Base-by-base conservation (phyloP, 306 rosid genomes). In the Glycine latifolia region DNA sequence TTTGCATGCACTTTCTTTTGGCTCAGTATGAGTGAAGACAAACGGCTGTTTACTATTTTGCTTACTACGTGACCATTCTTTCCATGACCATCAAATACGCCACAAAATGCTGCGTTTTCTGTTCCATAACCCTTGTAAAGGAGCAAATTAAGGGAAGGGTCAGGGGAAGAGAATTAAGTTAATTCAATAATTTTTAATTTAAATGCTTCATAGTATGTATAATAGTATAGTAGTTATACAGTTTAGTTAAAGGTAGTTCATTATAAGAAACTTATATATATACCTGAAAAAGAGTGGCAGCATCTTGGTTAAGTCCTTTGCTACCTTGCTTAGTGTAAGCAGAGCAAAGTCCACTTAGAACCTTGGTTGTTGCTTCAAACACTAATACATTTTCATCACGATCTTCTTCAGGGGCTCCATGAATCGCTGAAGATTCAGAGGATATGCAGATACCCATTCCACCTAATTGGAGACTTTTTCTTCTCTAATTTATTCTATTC, bases 41-140 rank as follows among this genome's bases (percentile, higher is more conserved):
- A 73, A 48, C 80, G 85, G 33, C 16, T 80, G 12, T 78, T 88
- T 61, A 88, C 94, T 37, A 88, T 60, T 71, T 82, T 78, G 85
- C 91, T 90, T 46, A 87, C 92, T 46, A 35, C 3, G 63, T 86
- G 92, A 52, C 97, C 94, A 41, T 85, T 82, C 59, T n/a, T 78
- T 67, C 97, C 97, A 86, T 90, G 97, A 26, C 97, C 94, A 74
- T 91, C 97, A 77, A 88, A 88, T 16, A 90, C 94, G 17, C 94
- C 94, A 52, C 88, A 78, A 43, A 85, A 80, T 35, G 75, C 77
- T 48, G 74, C 82, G 8, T 55, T 86, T 73, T 69, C 75, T 10
- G 0, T 56, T 77, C 90, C 92, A 71, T 65, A 89, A 26, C 81
- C 92, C 96, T 91, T 20, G 0, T 8, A 8, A 83, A 50, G 4